Percentiles rank a stretch among this genome's conserved stretches.
These are phyloP conservation scores for Apiospora hydei DNA, from an alignment of 2,329 filamentous ascomycete genomes.

Conservation along the genomic window DNA sequence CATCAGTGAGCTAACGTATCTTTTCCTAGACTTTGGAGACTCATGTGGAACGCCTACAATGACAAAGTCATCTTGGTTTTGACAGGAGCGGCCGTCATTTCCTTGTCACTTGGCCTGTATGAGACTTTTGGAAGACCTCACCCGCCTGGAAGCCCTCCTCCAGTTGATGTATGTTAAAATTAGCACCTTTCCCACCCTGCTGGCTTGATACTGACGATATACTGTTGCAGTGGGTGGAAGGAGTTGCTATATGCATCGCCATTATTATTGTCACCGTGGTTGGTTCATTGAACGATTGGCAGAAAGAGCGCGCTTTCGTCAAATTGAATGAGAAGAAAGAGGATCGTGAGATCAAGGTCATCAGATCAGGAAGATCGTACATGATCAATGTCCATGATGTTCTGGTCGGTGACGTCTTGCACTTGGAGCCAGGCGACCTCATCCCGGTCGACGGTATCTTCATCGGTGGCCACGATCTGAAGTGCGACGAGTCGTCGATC, in stretches of 20 bases:
- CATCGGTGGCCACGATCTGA: conserved; percentile 68
- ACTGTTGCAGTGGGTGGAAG: conserved; percentile 68
- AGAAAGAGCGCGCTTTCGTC: conserved; percentile 68
- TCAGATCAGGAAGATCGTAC: conserved; percentile 68
- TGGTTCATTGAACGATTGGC: conserved; percentile 67
- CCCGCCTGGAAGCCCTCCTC: conserved; percentile 29
- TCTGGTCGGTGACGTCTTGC: conserved; percentile 70
- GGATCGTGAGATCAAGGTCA: conserved; percentile 67
- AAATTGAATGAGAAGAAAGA: conserved; percentile 66
- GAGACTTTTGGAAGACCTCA: conserved; percentile 62
- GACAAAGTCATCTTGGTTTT: conserved; percentile 77
- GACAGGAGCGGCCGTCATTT: conserved; percentile 72
- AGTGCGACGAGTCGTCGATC: conserved; percentile 74
- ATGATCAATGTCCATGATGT: conserved; percentile 70
- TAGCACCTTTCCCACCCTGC: too few relatives aligned
- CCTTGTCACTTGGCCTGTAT: conserved; percentile 73
- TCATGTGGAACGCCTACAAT: conserved; percentile 75
- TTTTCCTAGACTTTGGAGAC: conserved; percentile 50
- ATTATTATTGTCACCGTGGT: conserved; percentile 68
- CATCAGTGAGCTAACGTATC: not conserved
- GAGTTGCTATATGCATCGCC: conserved; percentile 67
- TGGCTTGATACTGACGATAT: conserved; percentile 36
- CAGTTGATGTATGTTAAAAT: conserved; percentile 37
- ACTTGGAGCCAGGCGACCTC: conserved; percentile 72
- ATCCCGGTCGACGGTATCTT: conserved; percentile 72